These are phyloP conservation scores for Cladosporium phlei DNA, from an alignment of 2,329 filamentous ascomycete species.

Conservation along the genomic window DNA sequence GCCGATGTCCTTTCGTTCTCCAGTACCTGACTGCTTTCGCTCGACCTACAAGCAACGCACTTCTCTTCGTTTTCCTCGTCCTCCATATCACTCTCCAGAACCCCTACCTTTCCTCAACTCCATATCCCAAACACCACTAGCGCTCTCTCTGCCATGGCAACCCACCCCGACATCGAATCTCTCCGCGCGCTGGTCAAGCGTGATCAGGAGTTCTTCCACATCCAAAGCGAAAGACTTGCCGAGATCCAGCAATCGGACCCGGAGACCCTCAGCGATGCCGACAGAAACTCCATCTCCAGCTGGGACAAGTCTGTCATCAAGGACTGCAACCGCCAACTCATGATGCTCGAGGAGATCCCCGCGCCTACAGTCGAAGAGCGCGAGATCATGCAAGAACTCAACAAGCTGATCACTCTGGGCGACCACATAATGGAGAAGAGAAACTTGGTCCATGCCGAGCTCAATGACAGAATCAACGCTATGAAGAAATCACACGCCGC, in stretches of 20 bases:
- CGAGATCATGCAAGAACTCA: conserved; percentile 17
- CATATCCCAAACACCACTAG: not conserved
- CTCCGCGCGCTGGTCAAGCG: conserved; percentile 10
- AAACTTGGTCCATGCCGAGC: not conserved
- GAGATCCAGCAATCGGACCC: conserved; percentile 6
- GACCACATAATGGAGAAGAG: conserved; percentile 17
- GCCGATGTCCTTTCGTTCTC: no score
- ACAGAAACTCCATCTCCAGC: conserved; percentile 15
- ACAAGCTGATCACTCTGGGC: conserved; percentile 14
- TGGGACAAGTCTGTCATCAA: conserved; percentile 17
- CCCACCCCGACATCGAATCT: conserved; percentile 1
- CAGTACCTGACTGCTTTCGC: no score
- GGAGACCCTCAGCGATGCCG: conserved; percentile 6
- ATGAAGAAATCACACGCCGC: not conserved
- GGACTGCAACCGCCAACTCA: conserved; percentile 13
- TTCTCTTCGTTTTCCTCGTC: not conserved
- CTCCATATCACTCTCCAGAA: not conserved
- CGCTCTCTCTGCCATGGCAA: not conserved
- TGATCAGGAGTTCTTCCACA: conserved; percentile 13
- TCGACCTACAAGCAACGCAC: no score
- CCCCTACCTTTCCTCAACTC: not conserved
- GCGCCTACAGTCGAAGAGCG: conserved; percentile 15
- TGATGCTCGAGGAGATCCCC: conserved; percentile 11
- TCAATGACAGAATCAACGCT: not conserved
- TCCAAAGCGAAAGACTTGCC: conserved; percentile 3